Evolutionary conservation across 2,329 filamentous ascomycete species (phyloP).

Genomic region (Epichloe sp.): DNA sequence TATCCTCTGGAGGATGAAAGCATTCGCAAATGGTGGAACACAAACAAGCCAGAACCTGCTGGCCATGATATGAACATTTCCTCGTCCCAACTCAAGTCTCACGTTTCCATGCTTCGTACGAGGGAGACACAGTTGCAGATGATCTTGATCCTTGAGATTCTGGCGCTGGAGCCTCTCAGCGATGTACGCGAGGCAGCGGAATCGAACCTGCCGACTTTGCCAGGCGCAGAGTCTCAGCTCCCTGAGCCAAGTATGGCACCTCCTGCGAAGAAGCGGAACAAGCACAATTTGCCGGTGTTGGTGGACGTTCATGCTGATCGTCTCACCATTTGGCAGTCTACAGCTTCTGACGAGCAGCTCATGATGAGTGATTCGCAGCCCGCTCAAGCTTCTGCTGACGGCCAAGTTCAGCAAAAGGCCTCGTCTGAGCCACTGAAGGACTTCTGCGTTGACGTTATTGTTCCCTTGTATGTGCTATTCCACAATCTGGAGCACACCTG

Average conservation of each 20-base stretch:
- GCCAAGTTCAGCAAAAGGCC: slow-evolving; percentile 25
- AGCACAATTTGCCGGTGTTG: slow-evolving; percentile 50
- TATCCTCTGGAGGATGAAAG: slow-evolving; percentile 54
- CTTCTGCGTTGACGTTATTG: slow-evolving; percentile 69
- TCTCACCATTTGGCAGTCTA: slow-evolving; percentile 73
- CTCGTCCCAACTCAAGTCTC: slow-evolving; percentile 43
- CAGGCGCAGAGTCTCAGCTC: slow-evolving; percentile 18
- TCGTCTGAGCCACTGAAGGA: slow-evolving; percentile 53
- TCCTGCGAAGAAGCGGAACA: slow-evolving; percentile 40
- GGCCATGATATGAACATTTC: slow-evolving; percentile 35
- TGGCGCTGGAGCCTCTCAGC: slow-evolving; percentile 51
- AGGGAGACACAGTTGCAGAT: slow-evolving; percentile 72
- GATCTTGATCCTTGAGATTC: slow-evolving; percentile 64
- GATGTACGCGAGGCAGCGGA: slow-evolving; percentile 27
- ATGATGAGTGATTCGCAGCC: slow-evolving; percentile 36
- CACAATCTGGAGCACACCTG: background rate
- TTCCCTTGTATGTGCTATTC: slow-evolving; percentile 52
- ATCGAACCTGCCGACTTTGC: slow-evolving; percentile 32
- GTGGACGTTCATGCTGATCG: slow-evolving; percentile 66
- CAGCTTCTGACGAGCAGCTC: slow-evolving; percentile 46
- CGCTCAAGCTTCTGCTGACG: slow-evolving; percentile 17
- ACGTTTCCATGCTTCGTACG: slow-evolving; percentile 53
- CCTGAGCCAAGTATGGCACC: slow-evolving; percentile 17
- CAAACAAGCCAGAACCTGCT: slow-evolving; percentile 36
- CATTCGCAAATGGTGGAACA: slow-evolving; percentile 58